phyloP scores from a whole-genome alignment of 2,329 filamentous ascomycete species.

The Penicillium corylophilum region DNA sequence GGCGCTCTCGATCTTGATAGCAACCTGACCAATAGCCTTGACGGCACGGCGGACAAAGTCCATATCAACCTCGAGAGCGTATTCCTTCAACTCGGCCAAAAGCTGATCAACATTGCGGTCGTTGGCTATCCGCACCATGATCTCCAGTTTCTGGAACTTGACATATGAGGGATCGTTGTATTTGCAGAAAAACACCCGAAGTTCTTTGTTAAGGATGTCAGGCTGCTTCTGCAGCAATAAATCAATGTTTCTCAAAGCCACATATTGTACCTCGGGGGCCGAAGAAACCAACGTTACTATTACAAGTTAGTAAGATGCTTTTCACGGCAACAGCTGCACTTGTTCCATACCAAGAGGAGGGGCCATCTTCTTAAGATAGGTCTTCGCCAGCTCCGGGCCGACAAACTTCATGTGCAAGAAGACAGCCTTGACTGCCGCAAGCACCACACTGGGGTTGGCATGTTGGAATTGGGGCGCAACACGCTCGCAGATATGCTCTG shows the following conservation, averaged over 20 bases:
- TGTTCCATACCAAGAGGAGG: constrained; percentile 74
- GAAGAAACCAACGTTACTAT: constrained; percentile 92
- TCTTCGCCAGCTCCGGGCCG: constrained; percentile 72
- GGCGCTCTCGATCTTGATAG: constrained; percentile 95
- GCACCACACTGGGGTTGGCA: constrained; percentile 92
- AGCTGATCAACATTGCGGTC: constrained; percentile 95
- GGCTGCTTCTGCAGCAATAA: constrained; percentile 92
- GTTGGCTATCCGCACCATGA: constrained; percentile 99
- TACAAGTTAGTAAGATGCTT: constrained; percentile 24
- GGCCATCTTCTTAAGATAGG: constrained; percentile 98
- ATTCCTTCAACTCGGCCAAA: constrained; percentile 91
- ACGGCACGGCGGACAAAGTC: constrained; percentile 94
- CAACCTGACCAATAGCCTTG: constrained; percentile 94
- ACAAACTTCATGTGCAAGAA: constrained; percentile 93
- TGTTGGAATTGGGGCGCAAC: constrained; percentile 97
- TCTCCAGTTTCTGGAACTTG: constrained; percentile 96
- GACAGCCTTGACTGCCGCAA: constrained; percentile 96
- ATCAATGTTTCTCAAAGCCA: constrained; percentile 93
- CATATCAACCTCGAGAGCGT: constrained; percentile 98
- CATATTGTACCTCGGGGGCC: constrained; percentile 95
- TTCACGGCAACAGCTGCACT: background rate
- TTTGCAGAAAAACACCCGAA: constrained; percentile 99
- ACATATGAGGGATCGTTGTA: constrained; percentile 98
- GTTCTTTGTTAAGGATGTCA: constrained; percentile 93
- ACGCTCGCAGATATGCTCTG: constrained; percentile 96